phyloP scores from a whole-genome alignment of 176 grass and related monocot species.

The Carex pumila region DNA sequence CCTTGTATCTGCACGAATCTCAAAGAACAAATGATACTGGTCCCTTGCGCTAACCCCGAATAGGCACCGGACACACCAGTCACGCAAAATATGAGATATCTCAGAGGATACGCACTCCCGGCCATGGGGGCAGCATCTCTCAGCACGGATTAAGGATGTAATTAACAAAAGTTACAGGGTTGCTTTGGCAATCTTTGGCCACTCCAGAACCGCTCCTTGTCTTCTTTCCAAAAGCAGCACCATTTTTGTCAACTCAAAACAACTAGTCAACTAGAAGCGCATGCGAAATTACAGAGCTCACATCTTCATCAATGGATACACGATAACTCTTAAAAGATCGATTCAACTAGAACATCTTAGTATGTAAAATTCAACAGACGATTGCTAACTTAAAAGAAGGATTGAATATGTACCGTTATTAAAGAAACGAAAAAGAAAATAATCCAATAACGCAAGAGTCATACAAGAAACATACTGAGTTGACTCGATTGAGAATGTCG shows the following conservation, averaged over 20 bases:
- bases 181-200: not conserved
- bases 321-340: not conserved
- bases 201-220: too few relatives aligned
- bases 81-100: too few relatives aligned
- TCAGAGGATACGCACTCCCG: too few relatives aligned
- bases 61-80: too few relatives aligned
- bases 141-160: too few relatives aligned
- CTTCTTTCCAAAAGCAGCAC: not conserved
- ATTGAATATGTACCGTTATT: not conserved
- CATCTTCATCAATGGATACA: not conserved
- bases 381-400: not conserved
- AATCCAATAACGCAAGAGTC: not conserved
- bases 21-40: too few relatives aligned
- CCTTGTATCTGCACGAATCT: too few relatives aligned
- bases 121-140: too few relatives aligned
- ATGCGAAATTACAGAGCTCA: not conserved
- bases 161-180: not conserved
- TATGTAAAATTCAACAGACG: not conserved
- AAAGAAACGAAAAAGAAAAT: not conserved
- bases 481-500: constrained; percentile 31
- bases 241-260: not conserved
- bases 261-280: not conserved
- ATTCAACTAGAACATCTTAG: too few relatives aligned
- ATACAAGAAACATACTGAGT: constrained; percentile 3
- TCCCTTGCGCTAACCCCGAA: too few relatives aligned